Evolutionary conservation across 345 rosid genomes (phyloP).

Genomic region (Murraya paniculata): DNA sequence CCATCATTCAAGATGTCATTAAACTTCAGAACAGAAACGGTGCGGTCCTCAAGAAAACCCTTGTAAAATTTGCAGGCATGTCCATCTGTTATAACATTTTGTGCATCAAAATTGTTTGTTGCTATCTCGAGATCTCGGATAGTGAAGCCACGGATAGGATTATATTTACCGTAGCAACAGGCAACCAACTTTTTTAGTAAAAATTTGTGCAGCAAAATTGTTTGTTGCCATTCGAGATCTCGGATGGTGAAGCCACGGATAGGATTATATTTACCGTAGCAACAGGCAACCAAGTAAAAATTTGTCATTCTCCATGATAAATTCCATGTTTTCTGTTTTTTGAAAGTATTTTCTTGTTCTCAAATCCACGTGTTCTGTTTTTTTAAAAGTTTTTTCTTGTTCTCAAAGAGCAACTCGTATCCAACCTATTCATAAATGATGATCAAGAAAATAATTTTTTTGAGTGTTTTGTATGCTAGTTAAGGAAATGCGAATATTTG

Average conservation of each 20-base stretch:
- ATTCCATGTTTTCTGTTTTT: neutral
- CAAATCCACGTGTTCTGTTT: no score
- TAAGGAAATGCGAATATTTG: no score
- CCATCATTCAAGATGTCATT: neutral
- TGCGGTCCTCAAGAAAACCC: slow-evolving; percentile 7
- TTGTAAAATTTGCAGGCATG: neutral
- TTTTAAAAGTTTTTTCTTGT: no score
- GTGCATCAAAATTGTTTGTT: neutral
- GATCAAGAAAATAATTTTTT: no score
- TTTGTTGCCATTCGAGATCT: neutral
- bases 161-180: neutral
- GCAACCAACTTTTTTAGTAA: neutral
- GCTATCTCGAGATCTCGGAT: neutral
- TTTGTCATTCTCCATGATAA: neutral
- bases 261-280: neutral
- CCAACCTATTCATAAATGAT: no score
- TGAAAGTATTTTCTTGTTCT: neutral
- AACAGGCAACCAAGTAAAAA: no score
- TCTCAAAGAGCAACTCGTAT: no score
- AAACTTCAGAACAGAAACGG: neutral
- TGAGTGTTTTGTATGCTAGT: no score
- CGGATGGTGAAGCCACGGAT: neutral
- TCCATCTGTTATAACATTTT: neutral
- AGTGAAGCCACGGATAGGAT: neutral
- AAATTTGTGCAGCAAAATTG: neutral